Evolutionary conservation across 495 filamentous ascomycete species (phyloP).

Genomic region (Aspergillus sparsus): DNA sequence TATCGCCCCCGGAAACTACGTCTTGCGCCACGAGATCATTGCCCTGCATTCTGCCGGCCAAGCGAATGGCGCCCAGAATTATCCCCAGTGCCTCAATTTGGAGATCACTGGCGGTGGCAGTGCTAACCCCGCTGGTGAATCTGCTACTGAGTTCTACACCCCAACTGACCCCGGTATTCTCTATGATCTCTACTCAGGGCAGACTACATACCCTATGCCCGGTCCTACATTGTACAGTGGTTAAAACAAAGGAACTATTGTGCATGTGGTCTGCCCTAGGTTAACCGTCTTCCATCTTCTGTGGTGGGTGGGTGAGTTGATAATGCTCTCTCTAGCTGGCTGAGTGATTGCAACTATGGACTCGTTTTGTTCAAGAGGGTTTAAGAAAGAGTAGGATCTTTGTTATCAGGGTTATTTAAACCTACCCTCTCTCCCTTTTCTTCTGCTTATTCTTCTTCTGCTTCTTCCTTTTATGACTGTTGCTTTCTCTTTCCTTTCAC

Average conservation of each 20-base stretch:
- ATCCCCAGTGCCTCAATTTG: conserved; percentile 68
- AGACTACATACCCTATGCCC: background rate
- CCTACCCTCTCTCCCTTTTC: background rate
- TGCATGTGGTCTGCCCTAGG: background rate
- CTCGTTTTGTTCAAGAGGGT: no score
- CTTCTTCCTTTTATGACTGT: no score
- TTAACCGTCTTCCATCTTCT: no score
- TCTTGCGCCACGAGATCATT: conserved; percentile 69
- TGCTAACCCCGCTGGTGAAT: background rate
- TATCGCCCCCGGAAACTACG: conserved; percentile 62
- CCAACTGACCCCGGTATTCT: background rate
- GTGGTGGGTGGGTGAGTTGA: background rate
- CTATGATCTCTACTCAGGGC: background rate
- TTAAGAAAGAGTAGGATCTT: no score
- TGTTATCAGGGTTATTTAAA: no score
- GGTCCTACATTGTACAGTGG: conserved; percentile 29
- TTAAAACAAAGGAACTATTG: conserved; percentile 15
- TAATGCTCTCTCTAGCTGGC: no score
- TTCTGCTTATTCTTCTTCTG: background rate
- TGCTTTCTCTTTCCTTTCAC: no score
- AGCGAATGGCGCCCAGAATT: conserved; percentile 60
- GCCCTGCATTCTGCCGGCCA: conserved; percentile 58
- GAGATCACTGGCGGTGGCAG: conserved; percentile 57
- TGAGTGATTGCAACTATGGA: no score
- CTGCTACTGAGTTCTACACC: background rate